Base-by-base conservation (phyloP, 2,329 filamentous ascomycete species). In the Fusarium sp. region DNA sequence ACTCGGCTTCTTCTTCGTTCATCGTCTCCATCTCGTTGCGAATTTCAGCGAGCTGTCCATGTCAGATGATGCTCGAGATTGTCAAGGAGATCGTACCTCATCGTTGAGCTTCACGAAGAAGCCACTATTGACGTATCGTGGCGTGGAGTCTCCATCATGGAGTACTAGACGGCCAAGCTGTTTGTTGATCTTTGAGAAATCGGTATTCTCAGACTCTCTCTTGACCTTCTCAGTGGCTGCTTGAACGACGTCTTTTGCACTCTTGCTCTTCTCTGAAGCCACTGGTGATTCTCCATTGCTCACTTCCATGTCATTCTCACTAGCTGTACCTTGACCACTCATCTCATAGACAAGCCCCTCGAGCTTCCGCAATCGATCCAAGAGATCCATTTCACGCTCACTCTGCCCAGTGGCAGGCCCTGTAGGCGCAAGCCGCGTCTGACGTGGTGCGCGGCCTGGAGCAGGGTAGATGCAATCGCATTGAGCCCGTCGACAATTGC, bases 71-170 rank as follows among this genome's bases (percentile, higher is more conserved):
- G 29, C 15, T 17, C 2, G 12, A 8, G 7, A n/a, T 29, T 29
- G 3, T 22, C 4, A 10, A n/a, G 38, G 8, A 11, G 15, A n/a
- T 22, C 6, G 25, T 81, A 91, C 90, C 85, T 94, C 92, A 63
- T 93, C 92, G 65, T 90, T 92, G 53, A 95, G 84, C 70, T 88
- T 92, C 20, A 91, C 89, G 91, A 91, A 94, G 77, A 94, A 93
- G 15, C 88, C 91, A 78, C 89, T 93, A 81, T 91, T 93, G 71
- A 94, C 89, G 78, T 94, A 94, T 76, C 91, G 84, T 53, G 89
- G 90, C 46, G 89, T 91, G 66, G 88, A 88, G 38, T 91, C 91
- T 64, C 86, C 86, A 63, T 94, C 91, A 67, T 91, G 91, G 36
- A 94, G 83, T 0, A 94, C 91, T 62, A 94, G 81, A 35, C 92